These are phyloP conservation scores for Yamadazyma spencermartinsiae DNA, from an alignment of 1,139 yeast genomes.

Conservation along the genomic window DNA sequence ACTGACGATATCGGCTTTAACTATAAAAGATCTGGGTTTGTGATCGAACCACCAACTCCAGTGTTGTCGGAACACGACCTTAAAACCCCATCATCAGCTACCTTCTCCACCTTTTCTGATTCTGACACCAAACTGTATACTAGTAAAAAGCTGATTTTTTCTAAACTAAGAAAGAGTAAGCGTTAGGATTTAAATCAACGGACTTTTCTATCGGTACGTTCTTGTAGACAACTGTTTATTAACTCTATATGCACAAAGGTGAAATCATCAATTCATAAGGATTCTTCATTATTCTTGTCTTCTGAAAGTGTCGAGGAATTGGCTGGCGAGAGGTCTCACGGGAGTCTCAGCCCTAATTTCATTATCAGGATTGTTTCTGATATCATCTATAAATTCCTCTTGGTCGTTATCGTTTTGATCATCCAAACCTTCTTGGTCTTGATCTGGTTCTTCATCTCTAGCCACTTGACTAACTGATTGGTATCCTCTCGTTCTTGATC, in stretches of 20 bases:
- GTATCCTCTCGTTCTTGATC: slow-evolving; percentile 8
- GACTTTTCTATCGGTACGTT: not conserved
- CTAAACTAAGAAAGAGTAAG: slow-evolving; percentile 13
- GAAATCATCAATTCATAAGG: no score
- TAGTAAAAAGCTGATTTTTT: slow-evolving; percentile 18
- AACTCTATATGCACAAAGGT: not conserved
- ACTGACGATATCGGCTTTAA: slow-evolving; percentile 4
- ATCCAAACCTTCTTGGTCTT: slow-evolving; percentile 24
- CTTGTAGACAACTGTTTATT: not conserved
- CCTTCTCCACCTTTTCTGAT: slow-evolving; percentile 14
- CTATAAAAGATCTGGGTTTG: slow-evolving; percentile 16
- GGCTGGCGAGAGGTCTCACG: slow-evolving; percentile 58
- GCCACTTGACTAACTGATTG: slow-evolving; percentile 17
- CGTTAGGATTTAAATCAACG: not conserved
- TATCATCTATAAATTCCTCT: slow-evolving; percentile 27
- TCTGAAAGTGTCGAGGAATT: slow-evolving; percentile 58
- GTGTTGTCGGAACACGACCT: slow-evolving; percentile 10
- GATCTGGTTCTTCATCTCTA: slow-evolving; percentile 12
- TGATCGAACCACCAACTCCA: slow-evolving; percentile 18
- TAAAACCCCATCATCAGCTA: slow-evolving; percentile 14
- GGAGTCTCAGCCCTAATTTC: slow-evolving; percentile 54
- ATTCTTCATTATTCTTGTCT: not conserved
- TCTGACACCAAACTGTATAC: slow-evolving; percentile 15
- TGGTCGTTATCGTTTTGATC: slow-evolving; percentile 10
- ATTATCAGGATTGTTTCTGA: slow-evolving; percentile 20